Conservation (phyloP, 2,329 filamentous ascomycete species). For the Diaporthe australafricana region DNA sequence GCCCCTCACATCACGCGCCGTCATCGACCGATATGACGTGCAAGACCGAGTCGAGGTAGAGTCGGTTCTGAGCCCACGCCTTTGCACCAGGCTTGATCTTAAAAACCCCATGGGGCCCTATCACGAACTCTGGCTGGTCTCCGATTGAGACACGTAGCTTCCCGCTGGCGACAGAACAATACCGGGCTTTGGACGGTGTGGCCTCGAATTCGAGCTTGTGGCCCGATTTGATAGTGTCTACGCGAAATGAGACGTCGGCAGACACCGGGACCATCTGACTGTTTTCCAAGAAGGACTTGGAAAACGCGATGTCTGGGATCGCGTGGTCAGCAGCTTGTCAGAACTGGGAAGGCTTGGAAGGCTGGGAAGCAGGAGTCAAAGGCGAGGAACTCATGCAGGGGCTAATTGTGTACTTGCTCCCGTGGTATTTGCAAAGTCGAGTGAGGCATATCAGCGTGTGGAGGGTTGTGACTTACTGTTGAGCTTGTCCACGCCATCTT, state of each 20-base stretch:
- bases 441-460: background rate
- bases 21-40: slow-evolving; percentile 36
- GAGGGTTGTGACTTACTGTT: slow-evolving; percentile 40
- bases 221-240: slow-evolving; percentile 45
- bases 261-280: slow-evolving; percentile 41
- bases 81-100: slow-evolving; percentile 40
- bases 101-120: slow-evolving; percentile 45
- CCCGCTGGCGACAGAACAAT: slow-evolving; percentile 46
- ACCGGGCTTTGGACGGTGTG: slow-evolving; percentile 38
- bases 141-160: slow-evolving; percentile 45
- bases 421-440: too few species aligned
- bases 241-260: slow-evolving; percentile 44
- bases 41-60: slow-evolving; percentile 44
- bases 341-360: background rate
- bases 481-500: background rate
- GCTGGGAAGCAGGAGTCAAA: background rate
- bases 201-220: slow-evolving; percentile 39
- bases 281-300: slow-evolving; percentile 47
- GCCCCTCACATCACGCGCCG: background rate
- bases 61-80: slow-evolving; percentile 41
- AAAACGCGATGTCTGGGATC: slow-evolving; percentile 46
- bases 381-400: background rate
- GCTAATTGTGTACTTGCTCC: background rate
- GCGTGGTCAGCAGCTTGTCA: background rate
- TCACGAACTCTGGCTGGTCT: slow-evolving; percentile 41